A percentile compares a stretch with the other conserved stretches of the same genome.
These are phyloP conservation scores for Rubus idaeus DNA, from an alignment of 306 rosid species.

Conservation along the genomic window DNA sequence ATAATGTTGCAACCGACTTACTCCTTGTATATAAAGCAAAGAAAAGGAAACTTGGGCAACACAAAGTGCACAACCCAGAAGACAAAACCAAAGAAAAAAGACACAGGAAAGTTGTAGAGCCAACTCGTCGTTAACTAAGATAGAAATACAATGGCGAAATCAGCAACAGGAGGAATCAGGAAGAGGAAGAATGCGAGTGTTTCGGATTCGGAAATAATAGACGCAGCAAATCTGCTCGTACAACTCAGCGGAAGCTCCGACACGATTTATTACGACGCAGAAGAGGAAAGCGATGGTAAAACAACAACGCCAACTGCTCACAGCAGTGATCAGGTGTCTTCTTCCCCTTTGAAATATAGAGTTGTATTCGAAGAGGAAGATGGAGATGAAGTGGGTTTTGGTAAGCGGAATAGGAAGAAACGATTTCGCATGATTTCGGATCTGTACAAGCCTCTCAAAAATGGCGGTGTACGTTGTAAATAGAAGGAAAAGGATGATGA, in stretches of 20 bases:
- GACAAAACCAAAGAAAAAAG: background rate
- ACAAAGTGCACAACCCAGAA: background rate
- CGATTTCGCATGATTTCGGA: slow-evolving; percentile 15
- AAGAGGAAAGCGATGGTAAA: slow-evolving; percentile 23
- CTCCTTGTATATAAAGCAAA: background rate
- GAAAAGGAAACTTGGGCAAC: background rate
- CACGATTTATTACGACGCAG: slow-evolving; percentile 5
- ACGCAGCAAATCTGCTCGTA: slow-evolving; percentile 45
- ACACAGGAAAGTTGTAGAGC: background rate
- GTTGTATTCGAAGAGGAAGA: slow-evolving; percentile 28
- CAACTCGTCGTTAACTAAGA: background rate
- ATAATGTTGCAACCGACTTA: background rate
- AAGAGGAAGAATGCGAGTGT: background rate
- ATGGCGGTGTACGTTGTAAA: slow-evolving; percentile 12
- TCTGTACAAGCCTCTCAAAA: slow-evolving; percentile 29
- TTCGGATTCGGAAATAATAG: slow-evolving; percentile 14
- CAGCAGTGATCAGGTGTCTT: slow-evolving; percentile 8
- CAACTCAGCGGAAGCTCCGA: slow-evolving; percentile 42
- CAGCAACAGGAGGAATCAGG: background rate
- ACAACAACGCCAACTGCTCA: slow-evolving; percentile 7
- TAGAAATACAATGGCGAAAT: background rate
- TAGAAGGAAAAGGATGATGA: slow-evolving; percentile 15
- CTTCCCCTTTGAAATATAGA: background rate
- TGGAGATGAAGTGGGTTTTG: background rate
- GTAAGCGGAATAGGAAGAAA: background rate